A percentile compares a stretch with the other conserved stretches of the same genome.
Evolutionary conservation across 495 filamentous ascomycete genomes (phyloP).

Genomic region (Recurvomyces mirabilis): DNA sequence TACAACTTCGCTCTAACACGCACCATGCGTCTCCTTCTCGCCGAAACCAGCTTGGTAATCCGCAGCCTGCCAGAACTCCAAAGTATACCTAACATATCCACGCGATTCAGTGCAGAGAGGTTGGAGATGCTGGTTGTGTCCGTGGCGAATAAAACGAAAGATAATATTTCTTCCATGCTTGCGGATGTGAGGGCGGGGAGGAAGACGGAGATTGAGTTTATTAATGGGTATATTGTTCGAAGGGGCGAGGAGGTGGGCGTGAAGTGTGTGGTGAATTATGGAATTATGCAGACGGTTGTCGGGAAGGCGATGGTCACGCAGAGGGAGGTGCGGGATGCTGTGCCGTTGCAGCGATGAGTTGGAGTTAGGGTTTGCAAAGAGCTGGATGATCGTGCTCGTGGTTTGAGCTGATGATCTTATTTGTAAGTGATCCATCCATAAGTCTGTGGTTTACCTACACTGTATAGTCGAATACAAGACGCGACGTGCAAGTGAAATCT

Average conservation of each 20-base stretch:
- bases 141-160: conserved; percentile 48
- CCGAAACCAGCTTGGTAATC: conserved; percentile 54
- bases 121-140: conserved; percentile 44
- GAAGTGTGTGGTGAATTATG: conserved; percentile 54
- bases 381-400: too few relatives aligned
- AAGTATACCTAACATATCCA: conserved; percentile 45
- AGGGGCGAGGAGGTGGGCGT: conserved; percentile 59
- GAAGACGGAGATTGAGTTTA: conserved; percentile 66
- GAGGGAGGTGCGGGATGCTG: conserved; percentile 28
- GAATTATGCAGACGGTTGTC: conserved; percentile 50
- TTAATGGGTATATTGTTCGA: conserved; percentile 73
- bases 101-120: conserved; percentile 45
- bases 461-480: too few relatives aligned
- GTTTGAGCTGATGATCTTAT: too few relatives aligned
- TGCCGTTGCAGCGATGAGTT: conserved; percentile 25
- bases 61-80: conserved; percentile 55
- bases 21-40: conserved; percentile 49
- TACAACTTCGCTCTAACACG: conserved; percentile 45
- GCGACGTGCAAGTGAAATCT: too few relatives aligned
- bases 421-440: too few relatives aligned
- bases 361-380: too few relatives aligned
- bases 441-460: too few relatives aligned
- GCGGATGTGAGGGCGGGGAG: conserved; percentile 56
- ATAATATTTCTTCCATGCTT: conserved; percentile 69
- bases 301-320: conserved; percentile 38